A percentile compares a stretch with the other conserved stretches of the same genome.
These are phyloP conservation scores for Aphanomyces stellatus DNA, from an alignment of 352 stramenopile genomes.

Conservation along the genomic window DNA sequence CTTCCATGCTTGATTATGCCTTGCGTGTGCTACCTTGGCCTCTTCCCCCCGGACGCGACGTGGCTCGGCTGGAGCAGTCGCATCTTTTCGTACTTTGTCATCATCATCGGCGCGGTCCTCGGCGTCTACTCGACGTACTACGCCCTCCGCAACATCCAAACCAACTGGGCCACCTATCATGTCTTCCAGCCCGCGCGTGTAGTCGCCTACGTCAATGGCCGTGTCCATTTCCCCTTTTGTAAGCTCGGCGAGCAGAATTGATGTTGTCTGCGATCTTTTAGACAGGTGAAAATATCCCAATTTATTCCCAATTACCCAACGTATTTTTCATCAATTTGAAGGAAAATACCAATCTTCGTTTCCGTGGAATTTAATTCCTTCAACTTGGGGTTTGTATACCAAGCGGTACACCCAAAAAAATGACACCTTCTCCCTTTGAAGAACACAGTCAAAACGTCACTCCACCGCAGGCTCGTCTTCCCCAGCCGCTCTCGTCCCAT, in stretches of 20 bases:
- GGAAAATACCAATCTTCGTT: not conserved
- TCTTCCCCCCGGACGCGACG: slow-evolving; percentile 38
- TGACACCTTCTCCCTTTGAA: too few relatives aligned
- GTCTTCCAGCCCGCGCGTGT: slow-evolving; percentile 33
- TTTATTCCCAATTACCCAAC: too few relatives aligned
- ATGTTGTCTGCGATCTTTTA: not conserved
- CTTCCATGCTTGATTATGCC: slow-evolving; percentile 73
- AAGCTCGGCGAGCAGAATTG: slow-evolving; percentile 53
- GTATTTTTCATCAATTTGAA: too few relatives aligned
- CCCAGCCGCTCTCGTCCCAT: not conserved
- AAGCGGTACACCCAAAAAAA: not conserved
- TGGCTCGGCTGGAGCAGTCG: slow-evolving; percentile 42
- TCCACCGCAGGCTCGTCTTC: not conserved
- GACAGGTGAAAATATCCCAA: not conserved
- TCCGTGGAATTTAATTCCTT: not conserved
- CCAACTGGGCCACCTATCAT: slow-evolving; percentile 38
- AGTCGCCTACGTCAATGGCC: slow-evolving; percentile 20
- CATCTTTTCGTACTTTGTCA: slow-evolving; percentile 43
- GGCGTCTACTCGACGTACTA: slow-evolving; percentile 48
- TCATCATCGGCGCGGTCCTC: slow-evolving; percentile 38
- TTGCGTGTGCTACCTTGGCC: slow-evolving; percentile 60
- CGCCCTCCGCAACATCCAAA: slow-evolving; percentile 40
- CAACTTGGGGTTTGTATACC: not conserved
- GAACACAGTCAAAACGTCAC: not conserved
- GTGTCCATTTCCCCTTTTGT: slow-evolving; percentile 49